Conservation (phyloP, 371 early-diverging fungal genomes). For the Mortierella sp. region DNA sequence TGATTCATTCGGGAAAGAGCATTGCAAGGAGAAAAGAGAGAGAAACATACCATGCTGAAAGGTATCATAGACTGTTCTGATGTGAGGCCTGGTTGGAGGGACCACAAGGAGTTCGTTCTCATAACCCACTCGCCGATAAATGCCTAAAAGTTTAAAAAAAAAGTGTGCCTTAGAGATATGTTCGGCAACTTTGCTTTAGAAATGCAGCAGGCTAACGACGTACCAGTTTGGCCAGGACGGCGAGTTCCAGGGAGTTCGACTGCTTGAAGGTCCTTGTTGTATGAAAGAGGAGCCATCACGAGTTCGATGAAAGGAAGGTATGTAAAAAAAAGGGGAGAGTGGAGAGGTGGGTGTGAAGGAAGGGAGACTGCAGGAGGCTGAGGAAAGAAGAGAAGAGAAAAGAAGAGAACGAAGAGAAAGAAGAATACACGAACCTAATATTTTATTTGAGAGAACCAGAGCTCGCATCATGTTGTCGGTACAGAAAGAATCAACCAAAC, state of each 20-base stretch:
- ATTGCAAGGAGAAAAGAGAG: neutral
- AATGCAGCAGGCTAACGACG: no score
- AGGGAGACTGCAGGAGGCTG: neutral
- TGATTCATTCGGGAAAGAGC: neutral
- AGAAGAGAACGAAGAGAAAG: neutral
- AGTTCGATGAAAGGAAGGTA: neutral
- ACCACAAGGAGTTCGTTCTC: conserved; percentile 20
- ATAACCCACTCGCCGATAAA: conserved; percentile 43
- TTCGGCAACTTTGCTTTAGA: neutral
- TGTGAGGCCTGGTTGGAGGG: conserved; percentile 30
- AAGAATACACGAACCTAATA: neutral
- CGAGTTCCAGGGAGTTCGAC: conserved; percentile 47
- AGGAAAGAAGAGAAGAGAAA: neutral
- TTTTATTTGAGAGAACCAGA: neutral
- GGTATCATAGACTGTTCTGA: conserved; percentile 50
- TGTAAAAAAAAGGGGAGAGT: neutral
- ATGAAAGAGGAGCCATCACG: neutral
- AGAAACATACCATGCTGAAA: conserved; percentile 45
- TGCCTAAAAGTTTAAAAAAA: conserved; percentile 36
- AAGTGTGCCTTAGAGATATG: no score
- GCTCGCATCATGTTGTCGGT: neutral
- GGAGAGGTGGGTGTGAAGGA: neutral
- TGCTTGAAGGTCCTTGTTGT: conserved; percentile 23
- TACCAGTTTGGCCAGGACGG: conserved; percentile 55
- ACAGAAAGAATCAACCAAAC: neutral